phyloP scores from a whole-genome alignment of 495 filamentous ascomycete species.

The Aspergillus saccharolyticus region DNA sequence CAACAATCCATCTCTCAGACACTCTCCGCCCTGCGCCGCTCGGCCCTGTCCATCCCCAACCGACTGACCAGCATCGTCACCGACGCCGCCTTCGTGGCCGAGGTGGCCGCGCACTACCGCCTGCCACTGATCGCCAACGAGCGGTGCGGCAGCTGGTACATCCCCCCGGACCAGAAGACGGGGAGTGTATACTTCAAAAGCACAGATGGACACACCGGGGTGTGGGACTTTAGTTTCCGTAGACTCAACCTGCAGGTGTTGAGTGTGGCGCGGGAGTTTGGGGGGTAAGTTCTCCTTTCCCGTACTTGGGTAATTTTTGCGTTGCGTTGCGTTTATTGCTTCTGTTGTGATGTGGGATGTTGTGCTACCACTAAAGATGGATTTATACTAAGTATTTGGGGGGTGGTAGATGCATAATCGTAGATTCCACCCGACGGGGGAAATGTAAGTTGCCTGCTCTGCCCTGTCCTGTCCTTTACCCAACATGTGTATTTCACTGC shows the following conservation, averaged over 20 bases:
- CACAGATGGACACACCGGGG: constrained; percentile 86
- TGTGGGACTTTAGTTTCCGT: constrained; percentile 83
- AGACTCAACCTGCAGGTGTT: constrained; percentile 81
- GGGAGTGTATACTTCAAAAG: constrained; percentile 93
- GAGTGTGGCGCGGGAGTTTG: constrained; percentile 50
- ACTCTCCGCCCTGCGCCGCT: constrained; percentile 56
- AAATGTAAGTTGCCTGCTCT: constrained; percentile 55
- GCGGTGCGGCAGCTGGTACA: constrained; percentile 94
- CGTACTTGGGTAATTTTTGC: background rate
- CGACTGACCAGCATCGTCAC: constrained; percentile 67
- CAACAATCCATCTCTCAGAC: constrained; percentile 41
- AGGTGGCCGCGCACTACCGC: constrained; percentile 45
- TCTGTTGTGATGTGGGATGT: too few relatives aligned
- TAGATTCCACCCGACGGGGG: constrained; percentile 90
- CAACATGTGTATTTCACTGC: too few relatives aligned
- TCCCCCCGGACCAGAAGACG: constrained; percentile 57
- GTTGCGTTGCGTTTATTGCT: too few relatives aligned
- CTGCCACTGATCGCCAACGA: constrained; percentile 92
- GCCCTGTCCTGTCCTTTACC: constrained; percentile 3
- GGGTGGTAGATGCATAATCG: constrained; percentile 68
- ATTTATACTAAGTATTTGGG: constrained; percentile 10
- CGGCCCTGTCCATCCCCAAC: constrained; percentile 73
- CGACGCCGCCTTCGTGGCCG: constrained; percentile 62
- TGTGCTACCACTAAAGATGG: too few relatives aligned
- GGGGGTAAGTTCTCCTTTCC: constrained; percentile 51